phyloP scores from a whole-genome alignment of 163 green algal genomes.

The Prototheca cutis region DNA sequence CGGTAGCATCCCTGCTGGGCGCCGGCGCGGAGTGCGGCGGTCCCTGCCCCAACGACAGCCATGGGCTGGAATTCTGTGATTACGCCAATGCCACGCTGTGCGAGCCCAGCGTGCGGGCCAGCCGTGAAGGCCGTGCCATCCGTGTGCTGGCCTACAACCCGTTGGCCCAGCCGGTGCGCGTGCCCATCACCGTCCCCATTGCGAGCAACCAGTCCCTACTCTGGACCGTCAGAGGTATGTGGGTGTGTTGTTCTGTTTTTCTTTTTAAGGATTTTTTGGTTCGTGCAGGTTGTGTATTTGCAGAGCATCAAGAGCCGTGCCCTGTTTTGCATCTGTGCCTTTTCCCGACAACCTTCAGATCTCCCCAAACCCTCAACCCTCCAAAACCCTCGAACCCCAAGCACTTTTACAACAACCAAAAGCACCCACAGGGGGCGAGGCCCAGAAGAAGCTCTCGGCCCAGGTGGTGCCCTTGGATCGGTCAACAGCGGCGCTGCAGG shows the following conservation, averaged over 20 bases:
- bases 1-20: conserved; percentile 10
- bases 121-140: conserved; percentile 17
- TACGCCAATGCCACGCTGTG: conserved; percentile 57
- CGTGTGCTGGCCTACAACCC: conserved; percentile 67
- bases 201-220: not conserved
- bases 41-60: too few species aligned
- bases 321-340: too few species aligned
- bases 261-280: too few species aligned
- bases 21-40: not conserved
- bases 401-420: too few species aligned
- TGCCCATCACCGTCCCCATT: conserved; percentile 50
- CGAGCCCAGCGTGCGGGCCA: conserved; percentile 20
- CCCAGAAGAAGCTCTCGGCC: conserved; percentile 8
- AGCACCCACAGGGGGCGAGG: too few species aligned
- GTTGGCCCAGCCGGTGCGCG: conserved; percentile 42
- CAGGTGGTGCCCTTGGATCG: conserved; percentile 35
- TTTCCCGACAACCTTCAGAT: too few species aligned
- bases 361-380: not conserved
- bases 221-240: conserved; percentile 21
- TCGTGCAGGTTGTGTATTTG: too few species aligned
- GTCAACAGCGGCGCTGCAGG: conserved; percentile 27
- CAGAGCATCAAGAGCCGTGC: too few species aligned
- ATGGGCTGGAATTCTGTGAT: conserved; percentile 26
- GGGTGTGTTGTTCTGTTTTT: too few species aligned
- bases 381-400: not conserved